These are phyloP conservation scores for Dittrichia graveolens DNA, from an alignment of 129 eudicot species.

Conservation along the genomic window DNA sequence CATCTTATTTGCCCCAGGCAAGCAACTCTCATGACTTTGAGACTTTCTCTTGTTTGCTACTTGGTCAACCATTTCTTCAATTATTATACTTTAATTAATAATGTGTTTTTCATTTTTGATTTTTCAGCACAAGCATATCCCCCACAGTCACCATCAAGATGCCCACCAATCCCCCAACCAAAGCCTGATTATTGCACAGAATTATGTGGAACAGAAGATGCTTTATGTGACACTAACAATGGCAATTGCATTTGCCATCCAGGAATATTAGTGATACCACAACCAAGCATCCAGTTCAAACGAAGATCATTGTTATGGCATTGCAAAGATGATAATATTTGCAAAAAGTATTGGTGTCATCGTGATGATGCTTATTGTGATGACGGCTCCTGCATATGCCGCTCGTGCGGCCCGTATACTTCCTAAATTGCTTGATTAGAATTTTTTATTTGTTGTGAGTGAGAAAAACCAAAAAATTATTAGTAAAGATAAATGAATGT, in stretches of 20 bases:
- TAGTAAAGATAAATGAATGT: neutral
- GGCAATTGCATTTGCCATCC: constrained; percentile 17
- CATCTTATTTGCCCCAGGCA: constrained; percentile 13
- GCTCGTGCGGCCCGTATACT: constrained; percentile 6
- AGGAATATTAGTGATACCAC: neutral
- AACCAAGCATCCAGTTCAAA: neutral
- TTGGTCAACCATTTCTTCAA: neutral
- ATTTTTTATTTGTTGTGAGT: neutral
- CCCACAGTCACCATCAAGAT: neutral
- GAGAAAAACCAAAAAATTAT: neutral
- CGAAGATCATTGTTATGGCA: constrained; percentile 23
- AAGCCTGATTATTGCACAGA: neutral
- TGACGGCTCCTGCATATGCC: constrained; percentile 20
- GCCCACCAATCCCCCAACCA: neutral
- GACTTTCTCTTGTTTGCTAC: neutral
- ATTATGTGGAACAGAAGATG: constrained; percentile 20
- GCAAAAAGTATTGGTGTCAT: constrained; percentile 22
- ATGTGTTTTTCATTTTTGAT: neutral
- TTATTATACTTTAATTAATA: neutral
- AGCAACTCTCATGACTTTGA: neutral
- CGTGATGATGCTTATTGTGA: constrained; percentile 19
- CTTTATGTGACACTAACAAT: constrained; percentile 4
- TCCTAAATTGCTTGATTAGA: constrained; percentile 2
- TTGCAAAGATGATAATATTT: constrained; percentile 6
- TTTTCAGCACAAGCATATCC: neutral